Evolutionary conservation across 495 filamentous ascomycete genomes (phyloP).

Genomic region (Aspergillus heteromorphus): DNA sequence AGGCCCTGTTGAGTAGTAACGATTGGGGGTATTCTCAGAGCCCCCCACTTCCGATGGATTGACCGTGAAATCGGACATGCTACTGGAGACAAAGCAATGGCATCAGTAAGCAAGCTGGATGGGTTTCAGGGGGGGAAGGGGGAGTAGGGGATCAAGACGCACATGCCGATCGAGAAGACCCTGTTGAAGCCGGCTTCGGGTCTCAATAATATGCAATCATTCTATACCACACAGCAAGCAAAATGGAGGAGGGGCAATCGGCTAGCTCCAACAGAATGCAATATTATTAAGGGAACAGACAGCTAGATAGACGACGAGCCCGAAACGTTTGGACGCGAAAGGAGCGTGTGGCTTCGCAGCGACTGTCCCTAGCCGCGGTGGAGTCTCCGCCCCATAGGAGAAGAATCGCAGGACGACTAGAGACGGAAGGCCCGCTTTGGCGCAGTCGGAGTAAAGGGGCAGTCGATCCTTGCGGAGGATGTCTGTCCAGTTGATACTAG

Average conservation of each 20-base stretch:
- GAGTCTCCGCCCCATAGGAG: constrained; percentile 24
- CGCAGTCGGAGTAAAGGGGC: constrained; percentile 7
- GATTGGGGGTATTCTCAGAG: constrained; percentile 15
- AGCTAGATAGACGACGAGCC: neutral
- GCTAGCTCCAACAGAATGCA: neutral
- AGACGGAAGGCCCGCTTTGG: constrained; percentile 26
- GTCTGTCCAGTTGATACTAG: neutral
- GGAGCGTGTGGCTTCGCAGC: constrained; percentile 22
- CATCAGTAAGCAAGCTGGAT: neutral
- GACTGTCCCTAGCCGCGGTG: constrained; percentile 26
- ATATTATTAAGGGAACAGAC: neutral
- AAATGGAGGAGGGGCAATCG: neutral
- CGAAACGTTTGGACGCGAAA: constrained; percentile 14
- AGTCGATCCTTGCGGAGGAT: constrained; percentile 1
- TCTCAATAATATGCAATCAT: constrained; percentile 1
- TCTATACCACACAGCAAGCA: neutral
- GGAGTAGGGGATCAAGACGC: constrained; percentile 1
- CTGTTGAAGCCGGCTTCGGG: neutral
- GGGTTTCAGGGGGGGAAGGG: neutral
- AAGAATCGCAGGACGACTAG: constrained; percentile 18
- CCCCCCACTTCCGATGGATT: constrained; percentile 18
- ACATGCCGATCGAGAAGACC: constrained; percentile 12
- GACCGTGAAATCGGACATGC: constrained; percentile 24
- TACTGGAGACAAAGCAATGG: neutral
- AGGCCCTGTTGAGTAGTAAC: constrained; percentile 19